Evolutionary conservation across 352 stramenopile species (phyloP).

Genomic region (Globisporangium canariense): DNA sequence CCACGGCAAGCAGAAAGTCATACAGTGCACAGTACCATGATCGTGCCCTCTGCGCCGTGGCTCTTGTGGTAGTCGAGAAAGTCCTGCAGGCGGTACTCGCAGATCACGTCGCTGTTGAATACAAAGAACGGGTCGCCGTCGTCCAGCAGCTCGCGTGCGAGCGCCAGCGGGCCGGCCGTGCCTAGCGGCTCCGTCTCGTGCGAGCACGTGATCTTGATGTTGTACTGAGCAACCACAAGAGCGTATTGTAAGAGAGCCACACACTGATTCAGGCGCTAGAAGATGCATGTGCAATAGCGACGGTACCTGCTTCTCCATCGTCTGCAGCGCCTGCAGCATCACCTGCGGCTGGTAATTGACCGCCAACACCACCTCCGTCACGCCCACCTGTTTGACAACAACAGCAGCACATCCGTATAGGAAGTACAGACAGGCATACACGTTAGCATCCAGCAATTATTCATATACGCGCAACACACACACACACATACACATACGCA

Average conservation of each 20-base stretch:
- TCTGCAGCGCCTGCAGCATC: slow-evolving; percentile 77
- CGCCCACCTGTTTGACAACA: slow-evolving; percentile 52
- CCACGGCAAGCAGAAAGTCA: background rate
- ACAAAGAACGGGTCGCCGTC: slow-evolving; percentile 89
- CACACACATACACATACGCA: background rate
- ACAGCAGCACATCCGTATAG: background rate
- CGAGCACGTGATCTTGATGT: slow-evolving; percentile 89
- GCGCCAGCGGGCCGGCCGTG: slow-evolving; percentile 75
- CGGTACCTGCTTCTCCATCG: slow-evolving; percentile 75
- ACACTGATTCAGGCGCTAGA: too few relatives aligned
- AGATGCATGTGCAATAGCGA: too few relatives aligned
- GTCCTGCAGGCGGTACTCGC: slow-evolving; percentile 76
- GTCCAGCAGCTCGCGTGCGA: slow-evolving; percentile 81
- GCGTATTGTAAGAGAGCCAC: too few relatives aligned
- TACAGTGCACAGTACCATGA: slow-evolving; percentile 37
- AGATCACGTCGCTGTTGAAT: slow-evolving; percentile 90
- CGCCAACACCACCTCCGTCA: slow-evolving; percentile 87
- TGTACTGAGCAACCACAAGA: slow-evolving; percentile 43
- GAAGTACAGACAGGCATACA: too few relatives aligned
- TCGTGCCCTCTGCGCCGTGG: slow-evolving; percentile 78
- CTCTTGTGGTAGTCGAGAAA: slow-evolving; percentile 77
- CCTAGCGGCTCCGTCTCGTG: slow-evolving; percentile 84
- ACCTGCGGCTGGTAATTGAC: slow-evolving; percentile 90
- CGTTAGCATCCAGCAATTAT: too few relatives aligned
- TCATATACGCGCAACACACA: background rate